A percentile compares a stretch with the other conserved stretches of the same genome.
Conservation (phyloP, 2,329 filamentous ascomycete species). For the Neofusicoccum umdonicola region DNA sequence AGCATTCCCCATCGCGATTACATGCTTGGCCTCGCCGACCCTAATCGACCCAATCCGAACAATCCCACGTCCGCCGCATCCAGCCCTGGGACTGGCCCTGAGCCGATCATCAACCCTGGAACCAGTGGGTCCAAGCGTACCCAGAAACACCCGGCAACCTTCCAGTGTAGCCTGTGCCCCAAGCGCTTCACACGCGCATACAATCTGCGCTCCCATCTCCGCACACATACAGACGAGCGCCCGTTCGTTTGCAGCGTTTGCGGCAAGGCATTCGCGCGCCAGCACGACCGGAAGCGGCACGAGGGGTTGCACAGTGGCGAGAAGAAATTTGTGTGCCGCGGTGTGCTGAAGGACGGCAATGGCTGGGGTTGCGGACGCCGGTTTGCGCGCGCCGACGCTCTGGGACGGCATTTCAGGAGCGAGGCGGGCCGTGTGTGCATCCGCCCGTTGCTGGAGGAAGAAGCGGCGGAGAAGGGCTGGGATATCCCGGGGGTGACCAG, state of each 20-base stretch:
- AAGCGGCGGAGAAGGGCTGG: conserved; percentile 76
- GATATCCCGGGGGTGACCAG: conserved; percentile 59
- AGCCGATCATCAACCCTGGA: conserved; percentile 19
- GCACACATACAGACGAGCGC: conserved; percentile 94
- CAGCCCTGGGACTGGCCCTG: neutral
- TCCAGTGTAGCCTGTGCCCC: conserved; percentile 89
- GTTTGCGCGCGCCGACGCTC: conserved; percentile 91
- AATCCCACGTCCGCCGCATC: neutral
- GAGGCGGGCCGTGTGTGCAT: conserved; percentile 96
- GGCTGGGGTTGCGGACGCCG: conserved; percentile 91
- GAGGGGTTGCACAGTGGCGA: conserved; percentile 95
- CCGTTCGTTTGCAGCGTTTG: conserved; percentile 97
- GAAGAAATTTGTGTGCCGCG: conserved; percentile 97
- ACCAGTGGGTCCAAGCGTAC: conserved; percentile 66
- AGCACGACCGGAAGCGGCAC: conserved; percentile 95
- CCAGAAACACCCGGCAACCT: conserved; percentile 96
- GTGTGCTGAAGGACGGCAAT: conserved; percentile 76
- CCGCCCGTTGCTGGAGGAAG: conserved; percentile 93
- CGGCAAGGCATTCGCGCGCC: conserved; percentile 93
- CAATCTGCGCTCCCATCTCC: conserved; percentile 89
- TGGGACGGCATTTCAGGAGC: conserved; percentile 91
- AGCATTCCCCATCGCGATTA: conserved; percentile 64
- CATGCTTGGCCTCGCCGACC: conserved; percentile 88
- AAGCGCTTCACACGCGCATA: conserved; percentile 97
- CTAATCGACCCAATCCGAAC: conserved; percentile 69